Evolutionary conservation across 371 early-diverging fungal genomes (phyloP), one percentile per base, ranked within the genome.

Genomic region (Mortierella sp.): DNA sequence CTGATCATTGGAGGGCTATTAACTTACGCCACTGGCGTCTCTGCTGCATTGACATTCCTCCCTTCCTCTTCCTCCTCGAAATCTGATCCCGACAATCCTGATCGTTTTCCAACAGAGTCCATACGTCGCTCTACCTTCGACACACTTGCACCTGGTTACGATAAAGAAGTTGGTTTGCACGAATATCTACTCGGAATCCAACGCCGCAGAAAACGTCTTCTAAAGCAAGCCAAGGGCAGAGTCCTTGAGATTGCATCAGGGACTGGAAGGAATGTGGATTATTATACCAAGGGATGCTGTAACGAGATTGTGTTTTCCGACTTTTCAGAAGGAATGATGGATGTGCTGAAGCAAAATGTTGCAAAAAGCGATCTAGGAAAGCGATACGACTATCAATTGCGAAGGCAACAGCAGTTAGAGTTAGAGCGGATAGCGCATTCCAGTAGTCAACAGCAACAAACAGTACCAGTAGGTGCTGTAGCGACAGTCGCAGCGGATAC

Each of bases 261-360:
- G 2, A 81, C 81, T 0, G 81, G 81, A 1, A 47, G 81, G 40
- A 81, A 81, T 47, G 75, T 81, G 45, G 81, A 81, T 28, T 81
- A 68, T 66, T 81, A 81, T 45, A 22, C 60, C 5, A 72, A 75
- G 61, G 81, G 73, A 22, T 81, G 81, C 39, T 81, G 81, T 51
- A 57, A 61, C 22, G 81, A 81, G 61, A 81, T 81, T 57, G 70
- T 81, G 49, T 81, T 81, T 64, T 75, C 81, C 18, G 81, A 81
- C 49, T 81, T 81, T 52, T 81, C 81, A 0, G 72, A 81, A 28
- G 81, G 81, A 4, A 81, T 81, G 81, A 75, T 81, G 81, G 43
- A 72, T 20, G 76, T 81, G 37, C 51, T 81, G 67, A 72, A 66
- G 64, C 24, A 66, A 45, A 81, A 70, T 45, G 76, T 81, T 8